A percentile compares a stretch with the other conserved stretches of the same genome.
phyloP scores from a whole-genome alignment of 371 early-diverging fungal genomes.

The Choanephora cucurbitarum region DNA sequence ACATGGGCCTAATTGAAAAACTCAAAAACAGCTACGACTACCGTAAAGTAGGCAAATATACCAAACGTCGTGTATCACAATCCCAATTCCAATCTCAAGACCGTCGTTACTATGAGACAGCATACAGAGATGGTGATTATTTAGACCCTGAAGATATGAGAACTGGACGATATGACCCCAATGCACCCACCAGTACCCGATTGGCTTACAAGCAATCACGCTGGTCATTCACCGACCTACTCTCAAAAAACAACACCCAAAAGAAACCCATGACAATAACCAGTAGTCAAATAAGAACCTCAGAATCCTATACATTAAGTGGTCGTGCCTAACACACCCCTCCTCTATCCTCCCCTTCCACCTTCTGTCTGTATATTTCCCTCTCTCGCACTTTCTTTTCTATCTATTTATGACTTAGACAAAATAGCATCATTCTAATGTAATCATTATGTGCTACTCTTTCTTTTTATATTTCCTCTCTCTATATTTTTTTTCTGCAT shows the following conservation, averaged over 20 bases:
- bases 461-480: not conserved
- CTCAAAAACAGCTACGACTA: constrained; percentile 34
- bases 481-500: not conserved
- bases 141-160: constrained; percentile 18
- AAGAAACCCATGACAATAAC: constrained; percentile 12
- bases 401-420: too few species aligned
- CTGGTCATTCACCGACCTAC: constrained; percentile 25
- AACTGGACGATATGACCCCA: not conserved
- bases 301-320: constrained; percentile 34
- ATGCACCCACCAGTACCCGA: not conserved
- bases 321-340: not conserved
- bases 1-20: constrained; percentile 44
- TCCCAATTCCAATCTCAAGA: constrained; percentile 45
- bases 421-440: too few species aligned
- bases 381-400: too few species aligned
- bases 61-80: constrained; percentile 41
- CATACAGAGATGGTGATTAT: constrained; percentile 44
- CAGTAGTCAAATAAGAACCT: constrained; percentile 34
- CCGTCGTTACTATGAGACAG: constrained; percentile 39
- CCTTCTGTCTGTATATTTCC: too few species aligned
- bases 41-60: constrained; percentile 44
- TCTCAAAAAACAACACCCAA: constrained; percentile 15
- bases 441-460: too few species aligned
- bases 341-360: too few species aligned
- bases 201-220: constrained; percentile 16